Evolutionary conservation across 352 stramenopile genomes (phyloP).

Genomic region (Globisporangium lucens): DNA sequence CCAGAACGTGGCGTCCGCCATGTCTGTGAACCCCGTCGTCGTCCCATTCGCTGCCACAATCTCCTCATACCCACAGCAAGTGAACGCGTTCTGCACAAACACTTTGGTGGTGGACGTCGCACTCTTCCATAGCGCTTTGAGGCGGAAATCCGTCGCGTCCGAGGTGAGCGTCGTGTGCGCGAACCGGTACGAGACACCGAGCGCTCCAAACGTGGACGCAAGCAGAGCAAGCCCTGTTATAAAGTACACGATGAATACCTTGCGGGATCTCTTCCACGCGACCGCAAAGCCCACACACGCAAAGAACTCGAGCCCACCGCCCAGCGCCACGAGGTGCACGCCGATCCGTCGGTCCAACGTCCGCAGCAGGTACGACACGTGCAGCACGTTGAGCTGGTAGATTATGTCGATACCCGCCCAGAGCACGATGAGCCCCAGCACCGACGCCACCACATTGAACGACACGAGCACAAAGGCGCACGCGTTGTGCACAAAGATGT

Average conservation of each 20-base stretch:
- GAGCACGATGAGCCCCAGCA: constrained; percentile 32
- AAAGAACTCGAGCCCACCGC: constrained; percentile 36
- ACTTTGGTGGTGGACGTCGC: constrained; percentile 32
- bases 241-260: constrained; percentile 30
- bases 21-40: constrained; percentile 28
- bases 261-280: constrained; percentile 22
- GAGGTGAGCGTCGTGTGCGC: constrained; percentile 6
- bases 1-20: constrained; percentile 31
- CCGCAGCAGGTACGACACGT: constrained; percentile 52
- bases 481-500: constrained; percentile 10
- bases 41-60: constrained; percentile 29
- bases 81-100: constrained; percentile 48
- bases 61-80: constrained; percentile 45
- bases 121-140: constrained; percentile 28
- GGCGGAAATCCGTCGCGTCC: constrained; percentile 1
- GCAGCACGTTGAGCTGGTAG: constrained; percentile 66
- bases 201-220: constrained; percentile 29
- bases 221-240: constrained; percentile 41
- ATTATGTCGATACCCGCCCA: constrained; percentile 51
- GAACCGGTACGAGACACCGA: constrained; percentile 43
- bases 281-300: constrained; percentile 27
- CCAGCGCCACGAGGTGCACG: constrained; percentile 42
- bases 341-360: constrained; percentile 54
- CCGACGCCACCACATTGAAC: constrained; percentile 21
- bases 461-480: constrained; percentile 17